These are phyloP conservation scores for Rhododendron ferrugineum DNA, from an alignment of 148 eudicot species.

Conservation along the genomic window DNA sequence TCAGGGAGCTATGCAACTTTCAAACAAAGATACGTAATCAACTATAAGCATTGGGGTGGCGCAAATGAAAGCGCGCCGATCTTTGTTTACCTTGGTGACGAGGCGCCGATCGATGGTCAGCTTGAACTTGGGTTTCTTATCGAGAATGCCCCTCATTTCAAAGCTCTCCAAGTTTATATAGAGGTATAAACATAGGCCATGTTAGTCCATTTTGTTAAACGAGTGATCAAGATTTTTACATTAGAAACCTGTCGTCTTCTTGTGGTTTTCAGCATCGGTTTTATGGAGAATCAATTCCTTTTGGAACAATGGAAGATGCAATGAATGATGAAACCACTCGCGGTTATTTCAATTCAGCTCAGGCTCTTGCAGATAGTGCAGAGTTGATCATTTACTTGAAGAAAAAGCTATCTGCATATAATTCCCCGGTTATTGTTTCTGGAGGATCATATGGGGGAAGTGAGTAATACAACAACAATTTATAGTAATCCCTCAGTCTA, in stretches of 20 bases:
- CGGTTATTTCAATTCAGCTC: constrained; percentile 38
- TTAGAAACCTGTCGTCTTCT: not conserved
- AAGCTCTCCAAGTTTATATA: constrained; percentile 21
- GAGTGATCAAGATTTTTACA: not conserved
- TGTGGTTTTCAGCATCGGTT: constrained; percentile 24
- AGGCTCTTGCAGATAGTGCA: constrained; percentile 56
- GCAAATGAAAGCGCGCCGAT: constrained; percentile 9
- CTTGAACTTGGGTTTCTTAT: not conserved
- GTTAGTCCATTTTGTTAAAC: not conserved
- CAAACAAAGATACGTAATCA: constrained; percentile 9
- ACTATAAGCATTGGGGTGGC: constrained; percentile 14
- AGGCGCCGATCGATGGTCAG: not conserved
- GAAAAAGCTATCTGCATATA: constrained; percentile 22
- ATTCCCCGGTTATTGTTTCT: constrained; percentile 43
- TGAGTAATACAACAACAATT: not conserved
- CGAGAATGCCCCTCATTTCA: constrained; percentile 19
- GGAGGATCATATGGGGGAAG: constrained; percentile 69
- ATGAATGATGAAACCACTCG: constrained; percentile 11
- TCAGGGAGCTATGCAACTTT: constrained; percentile 10
- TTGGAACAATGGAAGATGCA: constrained; percentile 19
- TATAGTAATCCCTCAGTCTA: not conserved
- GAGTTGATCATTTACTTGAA: constrained; percentile 35
- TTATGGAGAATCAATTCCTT: constrained; percentile 29
- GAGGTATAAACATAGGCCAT: constrained; percentile 5
- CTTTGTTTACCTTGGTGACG: constrained; percentile 16